These are phyloP conservation scores for Neurospora cerealis DNA, from an alignment of 495 filamentous ascomycete genomes.

Conservation along the genomic window DNA sequence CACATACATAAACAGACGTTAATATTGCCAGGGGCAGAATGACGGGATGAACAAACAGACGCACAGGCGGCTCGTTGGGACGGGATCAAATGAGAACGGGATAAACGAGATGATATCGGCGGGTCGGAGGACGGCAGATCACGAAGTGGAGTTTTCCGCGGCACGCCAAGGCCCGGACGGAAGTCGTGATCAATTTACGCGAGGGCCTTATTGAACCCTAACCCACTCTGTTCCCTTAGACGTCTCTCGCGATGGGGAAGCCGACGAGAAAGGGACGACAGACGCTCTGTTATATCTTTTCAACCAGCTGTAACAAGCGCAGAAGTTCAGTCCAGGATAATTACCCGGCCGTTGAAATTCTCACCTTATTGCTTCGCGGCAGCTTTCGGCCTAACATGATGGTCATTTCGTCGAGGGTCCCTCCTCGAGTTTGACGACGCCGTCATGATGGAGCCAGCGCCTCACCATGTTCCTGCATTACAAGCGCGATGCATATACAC, in stretches of 20 bases:
- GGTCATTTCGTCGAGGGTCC: no score
- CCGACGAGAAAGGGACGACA: background rate
- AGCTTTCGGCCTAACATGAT: no score
- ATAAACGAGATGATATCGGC: background rate
- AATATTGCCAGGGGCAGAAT: background rate
- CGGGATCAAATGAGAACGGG: background rate
- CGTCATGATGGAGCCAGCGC: background rate
- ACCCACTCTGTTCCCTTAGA: background rate
- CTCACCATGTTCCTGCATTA: background rate
- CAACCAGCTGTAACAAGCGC: no score
- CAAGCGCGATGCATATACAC: no score
- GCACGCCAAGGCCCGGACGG: background rate
- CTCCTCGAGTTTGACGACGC: background rate
- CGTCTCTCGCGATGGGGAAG: background rate
- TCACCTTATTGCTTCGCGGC: no score
- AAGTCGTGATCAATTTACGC: background rate
- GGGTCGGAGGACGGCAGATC: background rate
- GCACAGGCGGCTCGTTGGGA: background rate
- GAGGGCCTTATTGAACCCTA: background rate
- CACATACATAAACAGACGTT: background rate
- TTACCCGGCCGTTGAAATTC: no score
- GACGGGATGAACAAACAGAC: background rate
- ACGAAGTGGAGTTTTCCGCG: background rate
- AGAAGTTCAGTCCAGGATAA: no score
- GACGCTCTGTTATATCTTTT: background rate